Base-by-base conservation (phyloP, 2,329 filamentous ascomycete species). In the Exophiala calicioides region DNA sequence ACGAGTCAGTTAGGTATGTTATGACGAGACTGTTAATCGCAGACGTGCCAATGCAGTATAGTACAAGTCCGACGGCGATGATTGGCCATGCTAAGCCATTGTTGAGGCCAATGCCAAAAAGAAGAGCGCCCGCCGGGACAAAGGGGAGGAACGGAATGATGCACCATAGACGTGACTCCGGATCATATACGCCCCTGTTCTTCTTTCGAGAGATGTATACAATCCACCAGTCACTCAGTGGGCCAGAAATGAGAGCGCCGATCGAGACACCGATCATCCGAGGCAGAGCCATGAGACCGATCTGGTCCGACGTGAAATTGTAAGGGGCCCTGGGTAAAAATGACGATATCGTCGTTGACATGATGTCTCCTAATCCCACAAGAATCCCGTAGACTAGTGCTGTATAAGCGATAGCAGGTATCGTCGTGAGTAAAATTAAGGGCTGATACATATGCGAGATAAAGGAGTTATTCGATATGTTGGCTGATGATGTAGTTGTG, bases 131-230 rank as follows among this genome's bases (percentile, higher is more conserved):
- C 45, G 52, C 53, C 44, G 65, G 60, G 44, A 68, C 19, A 53
- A 67, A 39, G 38, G 61, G 43, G 3, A 34, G 8, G 23, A 40
- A 36, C 10, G 49, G 35, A 3, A 53, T 9, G 12, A 51, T 44
- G 3, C 20, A 24, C 65, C 66, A 71, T 2, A 76, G 61, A 3
- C 73, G 65, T 69, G 74, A 75, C 56, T 76, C 74, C 1, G 74
- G 70, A 57, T 76, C 73, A 36, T 71, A 73, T 51, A 73, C 67
- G 24, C 73, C 73, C 20, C 62, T 62, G 53, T 76, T 76, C n/a
- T 65, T 62, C 16, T 65, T 65, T 12, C 33, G 18, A 2, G 74
- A 69, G 39, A 74, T 64, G 23, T 58, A 63, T 18, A 69, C 45
- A 26, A 72, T 67, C 0, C 60, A 62, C 60, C 62, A 62, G 32